Conservation (phyloP, 306 rosid genomes). For the Echinosophora koreensis region DNA sequence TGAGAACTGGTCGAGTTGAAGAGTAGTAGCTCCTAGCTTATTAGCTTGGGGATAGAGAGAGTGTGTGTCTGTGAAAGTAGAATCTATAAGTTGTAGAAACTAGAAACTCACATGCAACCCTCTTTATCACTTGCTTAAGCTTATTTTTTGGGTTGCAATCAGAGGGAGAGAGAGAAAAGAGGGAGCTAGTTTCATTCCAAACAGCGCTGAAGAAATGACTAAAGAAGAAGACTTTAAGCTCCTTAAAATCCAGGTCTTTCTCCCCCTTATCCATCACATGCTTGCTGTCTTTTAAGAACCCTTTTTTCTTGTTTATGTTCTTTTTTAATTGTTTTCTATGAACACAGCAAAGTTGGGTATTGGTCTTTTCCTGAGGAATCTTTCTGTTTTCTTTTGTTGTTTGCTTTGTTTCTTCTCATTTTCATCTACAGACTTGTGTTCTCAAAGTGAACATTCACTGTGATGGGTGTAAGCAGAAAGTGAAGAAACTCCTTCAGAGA, state of each 20-base stretch:
- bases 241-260: slow-evolving; percentile 89
- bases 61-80: slow-evolving; percentile 27
- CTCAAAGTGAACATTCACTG: slow-evolving; percentile 97
- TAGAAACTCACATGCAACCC: slow-evolving; percentile 36
- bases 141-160: slow-evolving; percentile 45
- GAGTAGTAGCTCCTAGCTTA: not conserved
- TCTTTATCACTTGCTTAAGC: slow-evolving; percentile 39
- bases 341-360: slow-evolving; percentile 44
- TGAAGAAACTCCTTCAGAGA: slow-evolving; percentile 95
- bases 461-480: slow-evolving; percentile 99
- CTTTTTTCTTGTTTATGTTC: not conserved
- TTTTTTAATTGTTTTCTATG: slow-evolving; percentile 15
- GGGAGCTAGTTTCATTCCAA: slow-evolving; percentile 49
- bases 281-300: slow-evolving; percentile 41
- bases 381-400: slow-evolving; percentile 51
- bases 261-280: slow-evolving; percentile 41
- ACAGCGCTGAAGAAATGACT: slow-evolving; percentile 83
- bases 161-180: slow-evolving; percentile 41
- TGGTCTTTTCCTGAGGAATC: slow-evolving; percentile 58
- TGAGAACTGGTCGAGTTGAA: slow-evolving; percentile 34
- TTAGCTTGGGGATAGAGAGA: slow-evolving; percentile 10
- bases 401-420: slow-evolving; percentile 44
- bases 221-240: slow-evolving; percentile 96
- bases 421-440: slow-evolving; percentile 74
- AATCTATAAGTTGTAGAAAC: slow-evolving; percentile 49